These are phyloP conservation scores for Coelastrella sp. DNA, from an alignment of 139 green algal species.

Conservation along the genomic window DNA sequence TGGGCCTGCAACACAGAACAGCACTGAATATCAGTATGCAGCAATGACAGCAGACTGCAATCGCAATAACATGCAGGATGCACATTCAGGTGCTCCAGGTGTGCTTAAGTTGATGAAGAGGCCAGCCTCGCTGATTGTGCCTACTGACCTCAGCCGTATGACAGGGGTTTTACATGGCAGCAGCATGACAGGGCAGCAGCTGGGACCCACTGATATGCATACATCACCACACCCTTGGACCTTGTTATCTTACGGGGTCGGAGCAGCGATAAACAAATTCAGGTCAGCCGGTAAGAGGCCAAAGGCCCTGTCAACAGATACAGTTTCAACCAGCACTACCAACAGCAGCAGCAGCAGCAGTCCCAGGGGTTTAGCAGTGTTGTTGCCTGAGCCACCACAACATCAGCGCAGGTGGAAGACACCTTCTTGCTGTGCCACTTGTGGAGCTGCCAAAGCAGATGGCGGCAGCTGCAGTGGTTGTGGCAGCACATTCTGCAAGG, in stretches of 20 bases:
- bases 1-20: no score
- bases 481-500: not conserved
- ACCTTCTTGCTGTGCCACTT: not conserved
- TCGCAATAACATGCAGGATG: not conserved
- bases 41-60: not conserved
- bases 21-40: not conserved
- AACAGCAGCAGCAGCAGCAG: not conserved
- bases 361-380: not conserved
- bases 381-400: not conserved
- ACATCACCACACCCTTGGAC: not conserved
- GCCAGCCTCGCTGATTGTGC: not conserved
- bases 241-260: not conserved
- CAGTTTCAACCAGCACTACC: not conserved
- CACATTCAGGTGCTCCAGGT: not conserved
- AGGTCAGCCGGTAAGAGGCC: not conserved
- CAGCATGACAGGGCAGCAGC: not conserved
- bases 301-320: not conserved
- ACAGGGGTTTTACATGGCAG: not conserved
- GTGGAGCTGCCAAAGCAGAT: constrained; percentile 16
- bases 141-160: not conserved
- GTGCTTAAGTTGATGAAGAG: not conserved
- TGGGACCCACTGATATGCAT: not conserved
- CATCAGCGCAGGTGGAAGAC: not conserved
- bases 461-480: constrained; percentile 20
- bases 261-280: not conserved